Evolutionary conservation across 2,329 filamentous ascomycete species (phyloP), one percentile per base, ranked within the genome.

Genomic region (Pseudogymnoascus sp.): DNA sequence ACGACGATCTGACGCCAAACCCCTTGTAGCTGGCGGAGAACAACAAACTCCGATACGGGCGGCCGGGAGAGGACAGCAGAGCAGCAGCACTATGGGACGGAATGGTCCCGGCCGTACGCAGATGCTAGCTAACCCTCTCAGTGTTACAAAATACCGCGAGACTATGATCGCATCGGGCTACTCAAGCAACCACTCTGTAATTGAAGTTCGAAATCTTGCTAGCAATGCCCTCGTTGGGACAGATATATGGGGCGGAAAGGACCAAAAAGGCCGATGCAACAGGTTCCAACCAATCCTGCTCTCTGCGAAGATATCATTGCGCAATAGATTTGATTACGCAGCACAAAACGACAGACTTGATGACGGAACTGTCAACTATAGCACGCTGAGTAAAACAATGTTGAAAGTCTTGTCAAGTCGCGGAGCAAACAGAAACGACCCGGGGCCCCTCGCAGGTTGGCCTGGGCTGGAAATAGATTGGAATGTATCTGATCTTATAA

Each of bases 331-430:
- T 67, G 74, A 74, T 55, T 75, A 78, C 0, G 82, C 85, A 1
- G 82, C 84, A 0, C 67, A 76, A 1, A 71, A 72, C 3, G 88
- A 92, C 72, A 74, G 74, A 7, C 79, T 92, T 33, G 79, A 82
- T 48, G 71, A 73, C n/a, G 87, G 87, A 68, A 91, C 88, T 2
- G 82, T 90, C 21, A 86, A 92, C 73, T 92, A 92, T 67, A 88
- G 88, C 1, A 77, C 75, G 8, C 76, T 91, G 12, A 85, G 83
- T 74, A 90, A 90, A 73, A 76, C 77, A 0, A 76, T 91, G 12
- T 73, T 86, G 30, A 71, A 72, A 21, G 74, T 74, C 10, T 33
- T 61, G 21, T 34, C 30, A 28, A 45, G 23, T 28, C 35, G 60
- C n/a, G 57, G 58, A 13, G 30, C 58, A 35, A 48, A 60, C 58